Evolutionary conservation across 2,329 filamentous ascomycete species (phyloP).

Genomic region (Nannizziopsis barbatae): DNA sequence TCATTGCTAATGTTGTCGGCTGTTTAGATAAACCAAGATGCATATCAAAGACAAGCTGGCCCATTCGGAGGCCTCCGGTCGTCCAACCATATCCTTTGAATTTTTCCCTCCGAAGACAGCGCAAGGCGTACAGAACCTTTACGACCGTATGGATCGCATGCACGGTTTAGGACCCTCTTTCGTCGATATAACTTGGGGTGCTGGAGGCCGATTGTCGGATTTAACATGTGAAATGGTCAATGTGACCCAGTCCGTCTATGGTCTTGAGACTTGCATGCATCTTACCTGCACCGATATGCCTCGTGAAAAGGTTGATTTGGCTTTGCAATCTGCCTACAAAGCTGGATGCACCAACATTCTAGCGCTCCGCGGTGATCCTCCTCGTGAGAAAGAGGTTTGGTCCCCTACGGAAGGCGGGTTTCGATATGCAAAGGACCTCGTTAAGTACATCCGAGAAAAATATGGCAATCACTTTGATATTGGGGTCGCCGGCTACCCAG

Average conservation of each 20-base stretch:
- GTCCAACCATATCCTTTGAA: slow-evolving; percentile 94
- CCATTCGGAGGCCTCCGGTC: slow-evolving; percentile 64
- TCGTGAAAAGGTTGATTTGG: slow-evolving; percentile 77
- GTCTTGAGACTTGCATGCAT: slow-evolving; percentile 98
- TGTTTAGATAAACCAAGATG: slow-evolving; percentile 49
- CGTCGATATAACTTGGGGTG: slow-evolving; percentile 97
- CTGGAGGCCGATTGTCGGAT: slow-evolving; percentile 79
- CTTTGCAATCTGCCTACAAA: slow-evolving; percentile 78
- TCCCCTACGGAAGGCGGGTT: slow-evolving; percentile 77
- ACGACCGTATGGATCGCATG: slow-evolving; percentile 99
- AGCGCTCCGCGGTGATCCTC: slow-evolving; percentile 84
- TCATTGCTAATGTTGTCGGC: background rate
- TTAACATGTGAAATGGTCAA: slow-evolving; percentile 96
- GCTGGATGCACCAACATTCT: slow-evolving; percentile 96
- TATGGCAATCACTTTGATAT: slow-evolving; percentile 94
- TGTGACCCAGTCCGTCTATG: slow-evolving; percentile 88
- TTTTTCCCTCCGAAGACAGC: slow-evolving; percentile 95
- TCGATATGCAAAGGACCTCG: slow-evolving; percentile 82
- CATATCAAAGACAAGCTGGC: slow-evolving; percentile 88
- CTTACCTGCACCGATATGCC: slow-evolving; percentile 98
- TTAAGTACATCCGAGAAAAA: slow-evolving; percentile 64
- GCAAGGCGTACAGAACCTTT: slow-evolving; percentile 90
- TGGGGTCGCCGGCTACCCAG: slow-evolving; percentile 90
- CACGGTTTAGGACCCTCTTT: slow-evolving; percentile 86
- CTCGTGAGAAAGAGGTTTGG: slow-evolving; percentile 89